Conservation (phyloP, 2,329 filamentous ascomycete species). For the Beauveria pseudobassiana region DNA sequence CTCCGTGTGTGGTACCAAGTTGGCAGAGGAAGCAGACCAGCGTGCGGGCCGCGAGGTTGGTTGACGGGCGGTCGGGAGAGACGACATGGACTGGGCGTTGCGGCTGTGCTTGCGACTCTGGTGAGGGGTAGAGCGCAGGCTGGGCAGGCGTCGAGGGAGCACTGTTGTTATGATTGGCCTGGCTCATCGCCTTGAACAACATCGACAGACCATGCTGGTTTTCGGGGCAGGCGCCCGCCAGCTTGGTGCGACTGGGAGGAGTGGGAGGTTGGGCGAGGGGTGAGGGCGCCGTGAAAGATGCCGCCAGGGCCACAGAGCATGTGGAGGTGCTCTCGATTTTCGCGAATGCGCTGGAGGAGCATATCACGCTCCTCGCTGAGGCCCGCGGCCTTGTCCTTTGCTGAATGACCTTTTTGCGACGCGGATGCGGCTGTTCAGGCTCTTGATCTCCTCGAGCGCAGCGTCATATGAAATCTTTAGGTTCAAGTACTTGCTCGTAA, state of each 20-base stretch:
- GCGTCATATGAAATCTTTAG: constrained; percentile 60
- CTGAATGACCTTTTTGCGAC: constrained; percentile 72
- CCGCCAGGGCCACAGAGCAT: constrained; percentile 68
- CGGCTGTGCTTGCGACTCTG: constrained; percentile 59
- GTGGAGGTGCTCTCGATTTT: constrained; percentile 83
- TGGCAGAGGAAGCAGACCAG: constrained; percentile 50
- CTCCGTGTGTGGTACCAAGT: constrained; percentile 55
- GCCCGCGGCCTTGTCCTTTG: constrained; percentile 61
- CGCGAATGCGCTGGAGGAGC: constrained; percentile 74
- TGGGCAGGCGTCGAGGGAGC: constrained; percentile 62
- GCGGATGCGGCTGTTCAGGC: constrained; percentile 56
- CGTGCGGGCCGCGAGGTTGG: constrained; percentile 40
- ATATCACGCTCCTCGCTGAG: constrained; percentile 70
- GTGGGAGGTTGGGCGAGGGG: constrained; percentile 44
- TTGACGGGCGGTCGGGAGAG: constrained; percentile 63
- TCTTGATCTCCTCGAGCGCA: constrained; percentile 57
- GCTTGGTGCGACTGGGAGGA: constrained; percentile 41
- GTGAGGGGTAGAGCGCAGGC: constrained; percentile 37
- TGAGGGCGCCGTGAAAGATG: constrained; percentile 55
- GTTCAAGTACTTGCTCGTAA: constrained; percentile 49
- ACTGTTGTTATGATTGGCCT: constrained; percentile 58
- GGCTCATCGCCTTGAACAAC: constrained; percentile 71
- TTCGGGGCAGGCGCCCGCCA: constrained; percentile 35
- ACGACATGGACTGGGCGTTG: constrained; percentile 76
- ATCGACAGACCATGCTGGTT: constrained; percentile 64